Percentiles rank a stretch among this genome's conserved stretches.
Evolutionary conservation across 2,329 filamentous ascomycete genomes (phyloP).

Genomic region (Apiospora rasikravindrae): DNA sequence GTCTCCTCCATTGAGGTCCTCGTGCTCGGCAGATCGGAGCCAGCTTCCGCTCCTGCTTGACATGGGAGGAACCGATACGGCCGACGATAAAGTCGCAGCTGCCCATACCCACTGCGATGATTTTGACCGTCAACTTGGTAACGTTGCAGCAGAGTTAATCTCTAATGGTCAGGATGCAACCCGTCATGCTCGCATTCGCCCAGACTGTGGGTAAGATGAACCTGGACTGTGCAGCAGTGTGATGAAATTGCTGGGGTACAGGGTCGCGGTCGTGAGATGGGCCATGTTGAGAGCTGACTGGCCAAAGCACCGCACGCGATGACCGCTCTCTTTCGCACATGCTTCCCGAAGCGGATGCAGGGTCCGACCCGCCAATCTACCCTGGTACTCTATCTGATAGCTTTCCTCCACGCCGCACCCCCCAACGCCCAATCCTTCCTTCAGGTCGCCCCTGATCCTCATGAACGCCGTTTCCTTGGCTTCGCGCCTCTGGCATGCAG

Average conservation of each 20-base stretch:
- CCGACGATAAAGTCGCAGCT: background rate
- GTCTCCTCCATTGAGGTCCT: background rate
- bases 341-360: background rate
- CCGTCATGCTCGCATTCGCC: background rate
- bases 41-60: background rate
- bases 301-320: background rate
- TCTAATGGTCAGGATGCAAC: background rate
- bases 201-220: background rate
- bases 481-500: background rate
- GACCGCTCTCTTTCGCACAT: background rate
- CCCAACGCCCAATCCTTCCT: background rate
- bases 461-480: background rate
- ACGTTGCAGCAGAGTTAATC: constrained; percentile 8
- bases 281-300: background rate
- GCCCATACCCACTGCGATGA: background rate
- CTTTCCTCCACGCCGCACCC: background rate
- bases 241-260: background rate
- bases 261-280: background rate
- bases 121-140: background rate
- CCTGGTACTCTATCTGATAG: background rate
- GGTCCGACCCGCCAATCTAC: constrained; percentile 7
- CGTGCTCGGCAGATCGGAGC: background rate
- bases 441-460: constrained; percentile 4
- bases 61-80: background rate
- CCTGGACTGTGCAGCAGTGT: background rate